Conservation (phyloP, 2,329 filamentous ascomycete species). For the Zymoseptoria brevis region DNA sequence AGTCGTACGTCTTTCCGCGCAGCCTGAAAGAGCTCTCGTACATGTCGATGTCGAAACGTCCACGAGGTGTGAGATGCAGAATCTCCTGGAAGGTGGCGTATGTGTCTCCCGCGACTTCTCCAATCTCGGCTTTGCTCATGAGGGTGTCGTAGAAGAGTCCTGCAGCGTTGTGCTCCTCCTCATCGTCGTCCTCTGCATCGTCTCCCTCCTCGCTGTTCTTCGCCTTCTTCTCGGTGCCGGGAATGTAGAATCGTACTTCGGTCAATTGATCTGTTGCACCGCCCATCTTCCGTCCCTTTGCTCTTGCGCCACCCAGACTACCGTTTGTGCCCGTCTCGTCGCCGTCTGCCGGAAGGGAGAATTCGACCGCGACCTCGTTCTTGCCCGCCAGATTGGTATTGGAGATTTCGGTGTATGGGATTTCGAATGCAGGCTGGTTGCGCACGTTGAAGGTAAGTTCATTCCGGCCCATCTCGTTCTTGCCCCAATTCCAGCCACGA, state of each 20-base stretch:
- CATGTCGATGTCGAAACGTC: constrained; percentile 99
- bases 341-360: constrained; percentile 66
- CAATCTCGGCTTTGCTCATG: constrained; percentile 98
- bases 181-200: constrained; percentile 44
- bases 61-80: constrained; percentile 93
- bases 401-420: constrained; percentile 93
- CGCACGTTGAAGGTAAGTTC: constrained; percentile 96
- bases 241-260: constrained; percentile 98
- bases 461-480: constrained; percentile 90
- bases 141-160: constrained; percentile 97
- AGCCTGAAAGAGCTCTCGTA: constrained; percentile 96
- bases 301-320: constrained; percentile 62
- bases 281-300: constrained; percentile 78
- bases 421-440: constrained; percentile 91
- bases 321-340: constrained; percentile 67
- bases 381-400: constrained; percentile 97
- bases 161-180: constrained; percentile 86
- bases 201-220: constrained; percentile 64
- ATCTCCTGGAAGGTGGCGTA: constrained; percentile 96
- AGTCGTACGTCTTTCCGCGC: constrained; percentile 98
- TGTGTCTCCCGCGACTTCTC: constrained; percentile 96
- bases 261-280: constrained; percentile 88
- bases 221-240: constrained; percentile 70
- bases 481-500: constrained; percentile 98
- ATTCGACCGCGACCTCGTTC: constrained; percentile 95